Evolutionary conservation across 1,284 basidiomycete species (phyloP).

Genomic region (Cutaneotrichosporon curvatum): DNA sequence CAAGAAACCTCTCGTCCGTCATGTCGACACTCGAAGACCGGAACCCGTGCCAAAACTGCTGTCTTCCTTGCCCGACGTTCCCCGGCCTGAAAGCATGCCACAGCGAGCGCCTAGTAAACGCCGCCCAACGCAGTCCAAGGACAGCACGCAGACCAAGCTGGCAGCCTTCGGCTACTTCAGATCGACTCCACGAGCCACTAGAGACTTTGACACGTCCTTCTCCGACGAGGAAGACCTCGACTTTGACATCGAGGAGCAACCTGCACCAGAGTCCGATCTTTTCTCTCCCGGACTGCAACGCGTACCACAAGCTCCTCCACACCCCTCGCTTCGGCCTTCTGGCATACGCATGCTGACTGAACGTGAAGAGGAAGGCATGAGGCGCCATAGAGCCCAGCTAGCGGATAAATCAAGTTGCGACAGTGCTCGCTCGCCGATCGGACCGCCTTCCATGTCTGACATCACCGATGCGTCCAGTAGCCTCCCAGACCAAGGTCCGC

Average conservation of each 20-base stretch:
- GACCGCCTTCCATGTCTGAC: not conserved
- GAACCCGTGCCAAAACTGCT: not conserved
- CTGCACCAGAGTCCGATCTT: not conserved
- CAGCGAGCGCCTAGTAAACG: not conserved
- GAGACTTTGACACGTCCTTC: constrained; percentile 24
- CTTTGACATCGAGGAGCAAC: constrained; percentile 15
- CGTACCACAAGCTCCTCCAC: constrained; percentile 32
- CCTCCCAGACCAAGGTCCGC: not conserved
- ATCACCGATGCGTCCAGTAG: not conserved
- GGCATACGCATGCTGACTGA: constrained; percentile 27
- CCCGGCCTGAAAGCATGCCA: not conserved
- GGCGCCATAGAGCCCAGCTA: constrained; percentile 8
- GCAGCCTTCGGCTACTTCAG: constrained; percentile 32
- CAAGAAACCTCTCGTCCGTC: constrained; percentile 4
- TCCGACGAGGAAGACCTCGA: constrained; percentile 33
- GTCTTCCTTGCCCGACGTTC: constrained; percentile 1
- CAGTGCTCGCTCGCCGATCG: not conserved
- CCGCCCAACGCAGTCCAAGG: not conserved
- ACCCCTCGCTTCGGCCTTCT: constrained; percentile 29
- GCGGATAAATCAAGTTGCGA: not conserved
- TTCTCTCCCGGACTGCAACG: constrained; percentile 4
- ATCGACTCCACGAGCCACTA: not conserved
- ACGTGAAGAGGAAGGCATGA: constrained; percentile 15
- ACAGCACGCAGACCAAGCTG: constrained; percentile 24
- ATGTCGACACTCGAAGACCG: not conserved